Evolutionary conservation across 805 yeast genomes (phyloP).

Genomic region (Pichia eremophila): DNA sequence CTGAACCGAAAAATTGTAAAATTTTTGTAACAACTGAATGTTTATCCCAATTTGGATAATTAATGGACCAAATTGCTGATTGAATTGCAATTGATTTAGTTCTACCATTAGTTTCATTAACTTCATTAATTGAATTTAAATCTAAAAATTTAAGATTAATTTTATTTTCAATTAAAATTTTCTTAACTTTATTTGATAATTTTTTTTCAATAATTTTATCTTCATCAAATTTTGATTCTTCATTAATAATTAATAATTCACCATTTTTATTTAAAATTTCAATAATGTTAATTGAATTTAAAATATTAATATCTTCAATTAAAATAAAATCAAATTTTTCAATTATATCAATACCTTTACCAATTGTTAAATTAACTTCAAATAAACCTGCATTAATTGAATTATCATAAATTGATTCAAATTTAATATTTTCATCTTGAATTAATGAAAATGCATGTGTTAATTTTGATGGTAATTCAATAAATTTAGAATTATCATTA

Average conservation of each 20-base stretch:
- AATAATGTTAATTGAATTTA: constrained; percentile 52
- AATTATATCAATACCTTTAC: constrained; percentile 17
- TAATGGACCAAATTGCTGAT: constrained; percentile 68
- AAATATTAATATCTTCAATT: constrained; percentile 50
- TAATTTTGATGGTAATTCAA: constrained; percentile 50
- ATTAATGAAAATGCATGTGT: constrained; percentile 64
- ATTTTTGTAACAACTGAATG: constrained; percentile 68
- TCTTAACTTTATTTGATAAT: constrained; percentile 46
- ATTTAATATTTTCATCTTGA: constrained; percentile 39
- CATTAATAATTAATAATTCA: constrained; percentile 37
- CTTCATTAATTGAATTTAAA: constrained; percentile 50
- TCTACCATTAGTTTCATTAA: constrained; percentile 67
- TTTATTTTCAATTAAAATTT: constrained; percentile 41
- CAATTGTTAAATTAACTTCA: constrained; percentile 48
- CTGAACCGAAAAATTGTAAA: constrained; percentile 72
- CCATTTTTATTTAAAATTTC: constrained; percentile 51
- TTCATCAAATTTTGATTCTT: constrained; percentile 32
- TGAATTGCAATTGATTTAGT: constrained; percentile 67
- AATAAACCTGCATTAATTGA: constrained; percentile 62
- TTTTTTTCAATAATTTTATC: constrained; percentile 39
- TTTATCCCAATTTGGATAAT: constrained; percentile 47
- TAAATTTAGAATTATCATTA: constrained; percentile 49
- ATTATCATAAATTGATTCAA: constrained; percentile 66
- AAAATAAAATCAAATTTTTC: constrained; percentile 49
- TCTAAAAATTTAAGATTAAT: constrained; percentile 52